Base-by-base conservation (phyloP, 2,329 filamentous ascomycete species). In the Neofusicoccum parvum region DNA sequence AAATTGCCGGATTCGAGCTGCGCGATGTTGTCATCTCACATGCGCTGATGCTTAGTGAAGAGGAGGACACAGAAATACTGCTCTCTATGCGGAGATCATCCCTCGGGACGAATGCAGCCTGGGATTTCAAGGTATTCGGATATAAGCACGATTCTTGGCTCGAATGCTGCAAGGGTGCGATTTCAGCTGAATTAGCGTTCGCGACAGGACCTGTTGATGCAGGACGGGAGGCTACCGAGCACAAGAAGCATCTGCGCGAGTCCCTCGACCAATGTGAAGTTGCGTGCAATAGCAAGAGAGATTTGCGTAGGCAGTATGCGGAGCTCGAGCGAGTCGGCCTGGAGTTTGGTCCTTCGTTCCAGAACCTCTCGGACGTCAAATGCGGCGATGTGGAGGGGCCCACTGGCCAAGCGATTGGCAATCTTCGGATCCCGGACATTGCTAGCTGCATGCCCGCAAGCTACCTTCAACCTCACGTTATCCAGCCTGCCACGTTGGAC, bases 401-500 rank as follows among this genome's bases (percentile, higher is more conserved):
- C 6, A 15, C 10, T 3, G 56, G 56, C 20, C 56, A 60, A 34
- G 56, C 56, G 4, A 60, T 48, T 15, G 56, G 41, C n/a, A 60
- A 15, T n/a, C 41, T 56, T 15, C 32, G 34, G 12, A 23, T 56
- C n/a, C 60, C 60, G 11, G 46, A 63, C 20, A 27, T 53, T 20
- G 46, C 60, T 5, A 32, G 34, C 23, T 41, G 36, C 9, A 65
- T 65, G 62, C 50, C 62, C 5, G 37, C 14, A 9, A 34, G 15
- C 23, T 65, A 34, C 34, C 14, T 34, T 5, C 50, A 65, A 20
- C 62, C 62, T 45, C 50, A 56, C 15, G 9, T 48, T n/a, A 65
- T 65, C 15, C 62, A 65, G 5, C 51, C 62, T 20, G 62, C 62
- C 12, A 65, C 62, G 6, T 12, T 65, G 51, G 62, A 65, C 9